Evolutionary conservation across 331 rosid species (phyloP).

Genomic region (Pyracantha coccinea): DNA sequence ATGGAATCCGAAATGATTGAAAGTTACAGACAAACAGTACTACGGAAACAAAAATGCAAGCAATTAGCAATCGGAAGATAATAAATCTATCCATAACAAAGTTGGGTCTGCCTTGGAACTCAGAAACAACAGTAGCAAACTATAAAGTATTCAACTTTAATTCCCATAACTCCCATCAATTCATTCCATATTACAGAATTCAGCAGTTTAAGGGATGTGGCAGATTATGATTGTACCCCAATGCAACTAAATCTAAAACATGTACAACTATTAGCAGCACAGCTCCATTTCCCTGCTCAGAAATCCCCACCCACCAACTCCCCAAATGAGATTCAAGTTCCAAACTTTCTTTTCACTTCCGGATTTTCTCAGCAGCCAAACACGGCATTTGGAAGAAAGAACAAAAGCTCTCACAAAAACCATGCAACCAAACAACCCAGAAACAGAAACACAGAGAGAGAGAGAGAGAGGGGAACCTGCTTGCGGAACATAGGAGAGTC

Average conservation of each 20-base stretch:
- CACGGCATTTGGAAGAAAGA: not conserved
- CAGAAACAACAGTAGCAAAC: not conserved
- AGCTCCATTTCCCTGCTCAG: not conserved
- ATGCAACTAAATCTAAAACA: not conserved
- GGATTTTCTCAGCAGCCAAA: not conserved
- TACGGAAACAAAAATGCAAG: not conserved
- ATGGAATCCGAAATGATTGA: not conserved
- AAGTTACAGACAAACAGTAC: not conserved
- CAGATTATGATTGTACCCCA: not conserved
- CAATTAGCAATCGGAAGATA: not conserved
- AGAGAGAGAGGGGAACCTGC: conserved; percentile 52
- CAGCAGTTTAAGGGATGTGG: not conserved
- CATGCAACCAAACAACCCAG: not conserved
- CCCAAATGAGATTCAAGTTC: not conserved
- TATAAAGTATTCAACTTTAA: not conserved
- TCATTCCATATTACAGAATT: not conserved
- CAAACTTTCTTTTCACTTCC: not conserved
- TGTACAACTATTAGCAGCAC: not conserved
- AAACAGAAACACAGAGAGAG: not conserved
- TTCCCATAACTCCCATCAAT: not conserved
- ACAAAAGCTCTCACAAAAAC: not conserved
- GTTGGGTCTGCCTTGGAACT: not conserved
- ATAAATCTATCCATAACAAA: not conserved
- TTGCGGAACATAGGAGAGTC: conserved; percentile 99
- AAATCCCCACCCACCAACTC: not conserved